Percentiles rank a stretch among this genome's conserved stretches.
Conservation (phyloP, 305 asterid genomes). For the Fraxinus nigra region DNA sequence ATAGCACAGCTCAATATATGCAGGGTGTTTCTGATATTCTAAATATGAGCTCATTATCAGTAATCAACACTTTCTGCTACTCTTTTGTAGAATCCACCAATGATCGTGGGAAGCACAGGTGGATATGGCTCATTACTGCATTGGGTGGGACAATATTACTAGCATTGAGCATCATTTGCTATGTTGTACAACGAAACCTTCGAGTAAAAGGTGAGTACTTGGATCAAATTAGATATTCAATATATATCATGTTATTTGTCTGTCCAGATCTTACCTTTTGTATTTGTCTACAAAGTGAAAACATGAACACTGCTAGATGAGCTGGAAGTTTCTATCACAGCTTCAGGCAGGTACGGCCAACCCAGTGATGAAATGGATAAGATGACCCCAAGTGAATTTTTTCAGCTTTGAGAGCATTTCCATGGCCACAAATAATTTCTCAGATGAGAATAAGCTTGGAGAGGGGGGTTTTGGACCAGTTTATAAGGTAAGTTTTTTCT, state of each 20-base stretch:
- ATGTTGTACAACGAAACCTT: not conserved
- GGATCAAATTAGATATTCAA: not conserved
- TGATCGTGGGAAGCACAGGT: conserved; percentile 12
- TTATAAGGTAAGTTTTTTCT: conserved; percentile 24
- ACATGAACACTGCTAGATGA: not conserved
- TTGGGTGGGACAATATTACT: conserved; percentile 4
- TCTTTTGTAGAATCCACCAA: not conserved
- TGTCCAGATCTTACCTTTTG: conserved; percentile 8
- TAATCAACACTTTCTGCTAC: not conserved
- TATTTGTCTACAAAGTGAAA: not conserved
- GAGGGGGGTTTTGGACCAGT: conserved; percentile 36
- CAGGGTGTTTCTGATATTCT: not conserved
- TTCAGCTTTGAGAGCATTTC: conserved; percentile 22
- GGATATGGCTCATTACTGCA: conserved; percentile 26
- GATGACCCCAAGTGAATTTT: conserved; percentile 15
- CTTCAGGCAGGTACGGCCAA: not conserved
- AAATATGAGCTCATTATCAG: not conserved
- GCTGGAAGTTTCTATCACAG: not conserved
- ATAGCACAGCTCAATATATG: not conserved
- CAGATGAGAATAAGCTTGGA: conserved; percentile 26
- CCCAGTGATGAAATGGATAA: conserved; percentile 6
- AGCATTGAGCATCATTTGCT: not conserved
- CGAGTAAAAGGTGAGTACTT: conserved; percentile 22
- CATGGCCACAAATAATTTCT: conserved; percentile 33
- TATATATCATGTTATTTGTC: not conserved